A percentile compares a stretch with the other conserved stretches of the same genome.
phyloP scores from a whole-genome alignment of 169 alveolate species.

The Plasmodium blacklocki region DNA sequence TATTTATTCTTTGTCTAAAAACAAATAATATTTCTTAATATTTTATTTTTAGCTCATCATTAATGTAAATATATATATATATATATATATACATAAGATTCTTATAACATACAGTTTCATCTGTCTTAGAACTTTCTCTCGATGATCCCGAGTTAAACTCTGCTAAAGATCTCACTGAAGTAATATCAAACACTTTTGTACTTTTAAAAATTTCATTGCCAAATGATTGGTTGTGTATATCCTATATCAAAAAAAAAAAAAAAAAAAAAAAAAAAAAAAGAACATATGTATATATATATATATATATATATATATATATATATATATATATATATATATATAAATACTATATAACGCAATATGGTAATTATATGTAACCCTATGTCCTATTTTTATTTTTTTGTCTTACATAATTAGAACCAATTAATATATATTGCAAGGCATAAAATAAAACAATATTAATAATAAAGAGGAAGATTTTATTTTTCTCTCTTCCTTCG shows the following conservation, averaged over 20 bases:
- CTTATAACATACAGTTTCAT: neutral
- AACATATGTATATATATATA: too few species aligned
- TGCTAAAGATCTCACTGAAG: too few species aligned
- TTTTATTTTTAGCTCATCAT: neutral
- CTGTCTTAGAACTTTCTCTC: neutral
- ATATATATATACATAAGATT: neutral
- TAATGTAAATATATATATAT: neutral
- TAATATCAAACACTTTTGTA: too few species aligned
- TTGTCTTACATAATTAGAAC: constrained; percentile 9
- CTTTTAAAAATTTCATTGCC: neutral
- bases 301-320: too few species aligned
- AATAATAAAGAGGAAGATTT: neutral
- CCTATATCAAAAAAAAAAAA: neutral
- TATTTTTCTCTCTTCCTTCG: constrained; percentile 1
- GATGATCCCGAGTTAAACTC: too few species aligned
- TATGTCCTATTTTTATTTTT: neutral
- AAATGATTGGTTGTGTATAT: neutral
- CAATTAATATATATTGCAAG: neutral
- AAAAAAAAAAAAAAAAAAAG: neutral
- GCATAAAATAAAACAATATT: neutral
- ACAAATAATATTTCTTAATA: neutral
- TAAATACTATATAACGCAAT: too few species aligned
- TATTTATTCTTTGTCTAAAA: neutral
- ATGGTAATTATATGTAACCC: neutral
- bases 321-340: too few species aligned